These are phyloP conservation scores for Crassisporium funariophilum DNA, from an alignment of 768 basidiomycete genomes.

Conservation along the genomic window DNA sequence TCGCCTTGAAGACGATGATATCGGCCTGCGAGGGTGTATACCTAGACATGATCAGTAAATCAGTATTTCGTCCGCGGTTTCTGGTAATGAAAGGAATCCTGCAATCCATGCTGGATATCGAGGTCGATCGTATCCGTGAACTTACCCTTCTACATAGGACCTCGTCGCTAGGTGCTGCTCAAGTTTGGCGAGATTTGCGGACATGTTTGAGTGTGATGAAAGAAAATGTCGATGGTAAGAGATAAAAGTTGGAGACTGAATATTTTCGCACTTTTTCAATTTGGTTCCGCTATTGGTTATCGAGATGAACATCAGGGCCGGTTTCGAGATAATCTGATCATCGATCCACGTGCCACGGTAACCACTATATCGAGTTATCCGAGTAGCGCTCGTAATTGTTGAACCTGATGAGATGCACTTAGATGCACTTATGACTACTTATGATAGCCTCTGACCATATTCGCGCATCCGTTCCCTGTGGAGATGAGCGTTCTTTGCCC, in stretches of 20 bases:
- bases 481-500: no score
- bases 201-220: conserved; percentile 49
- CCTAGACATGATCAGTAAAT: conserved; percentile 41
- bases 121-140: conserved; percentile 15
- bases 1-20: conserved; percentile 85
- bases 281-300: conserved; percentile 5
- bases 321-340: conserved; percentile 19
- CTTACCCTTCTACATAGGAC: conserved; percentile 93
- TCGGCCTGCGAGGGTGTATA: conserved; percentile 94
- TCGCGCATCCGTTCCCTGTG: no score
- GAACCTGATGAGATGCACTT: no score
- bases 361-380: no score
- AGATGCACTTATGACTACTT: no score
- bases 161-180: conserved; percentile 85
- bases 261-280: no score
- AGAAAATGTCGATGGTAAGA: no score
- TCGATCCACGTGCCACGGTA: conserved; percentile 22
- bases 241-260: conserved; percentile 13
- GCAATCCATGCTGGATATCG: background rate
- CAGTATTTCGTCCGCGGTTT: conserved; percentile 2
- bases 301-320: conserved; percentile 22
- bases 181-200: conserved; percentile 69
- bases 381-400: no score
- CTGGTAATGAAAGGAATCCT: background rate
- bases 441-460: no score